Percentiles rank a stretch among this genome's conserved stretches.
Evolutionary conservation across 2,329 filamentous ascomycete species (phyloP).

Genomic region (Leptographium procerum): DNA sequence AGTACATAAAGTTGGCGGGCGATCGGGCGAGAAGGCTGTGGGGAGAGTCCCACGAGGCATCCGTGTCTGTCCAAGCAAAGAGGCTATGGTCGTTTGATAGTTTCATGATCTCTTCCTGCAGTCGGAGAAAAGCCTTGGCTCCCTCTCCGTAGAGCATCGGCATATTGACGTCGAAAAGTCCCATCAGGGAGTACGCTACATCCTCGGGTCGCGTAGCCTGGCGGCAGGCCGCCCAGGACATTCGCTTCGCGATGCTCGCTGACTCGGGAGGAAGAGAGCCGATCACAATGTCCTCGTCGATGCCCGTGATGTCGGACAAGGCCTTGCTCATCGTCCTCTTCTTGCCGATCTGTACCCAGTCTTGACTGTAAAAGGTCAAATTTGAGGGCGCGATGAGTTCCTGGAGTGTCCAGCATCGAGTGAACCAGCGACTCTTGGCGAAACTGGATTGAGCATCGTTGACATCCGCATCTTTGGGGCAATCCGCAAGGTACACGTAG

Average conservation of each 20-base stretch:
- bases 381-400: not conserved
- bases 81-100: too few species aligned
- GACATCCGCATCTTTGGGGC: too few species aligned
- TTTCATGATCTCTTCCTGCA: not conserved
- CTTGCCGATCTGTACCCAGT: not conserved
- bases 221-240: not conserved
- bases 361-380: not conserved
- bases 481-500: too few species aligned
- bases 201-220: not conserved
- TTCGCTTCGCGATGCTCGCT: not conserved
- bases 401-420: not conserved
- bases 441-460: too few species aligned
- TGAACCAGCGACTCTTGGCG: not conserved
- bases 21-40: too few species aligned
- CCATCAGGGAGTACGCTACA: not conserved
- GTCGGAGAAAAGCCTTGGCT: not conserved
- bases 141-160: not conserved
- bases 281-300: too few species aligned
- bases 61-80: too few species aligned
- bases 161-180: not conserved
- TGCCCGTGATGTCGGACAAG: not conserved
- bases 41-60: too few species aligned
- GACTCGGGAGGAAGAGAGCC: too few species aligned
- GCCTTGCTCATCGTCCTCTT: not conserved
- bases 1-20: too few species aligned